Conservation (phyloP, 192 early-diverging fungal genomes). For the Chytriomyces confervae region DNA sequence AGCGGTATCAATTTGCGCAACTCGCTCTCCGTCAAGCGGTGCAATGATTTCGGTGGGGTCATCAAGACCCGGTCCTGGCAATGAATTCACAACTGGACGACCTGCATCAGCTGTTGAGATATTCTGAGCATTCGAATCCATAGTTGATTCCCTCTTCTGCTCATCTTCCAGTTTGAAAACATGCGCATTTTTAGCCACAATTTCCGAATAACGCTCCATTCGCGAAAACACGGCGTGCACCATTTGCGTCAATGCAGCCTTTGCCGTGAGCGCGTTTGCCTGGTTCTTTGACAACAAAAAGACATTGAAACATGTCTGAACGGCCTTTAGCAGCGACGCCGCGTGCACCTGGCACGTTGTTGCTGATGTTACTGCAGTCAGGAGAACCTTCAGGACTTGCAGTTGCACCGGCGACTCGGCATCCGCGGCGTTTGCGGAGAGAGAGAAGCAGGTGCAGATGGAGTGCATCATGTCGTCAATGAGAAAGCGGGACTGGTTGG, state of each 20-base stretch:
- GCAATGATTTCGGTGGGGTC: no score
- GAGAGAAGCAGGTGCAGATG: conserved; percentile 51
- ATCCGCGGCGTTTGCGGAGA: neutral
- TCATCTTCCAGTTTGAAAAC: conserved; percentile 1
- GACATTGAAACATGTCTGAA: conserved; percentile 62
- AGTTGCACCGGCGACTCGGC: conserved; percentile 61
- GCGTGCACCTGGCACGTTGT: conserved; percentile 44
- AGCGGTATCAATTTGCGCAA: neutral
- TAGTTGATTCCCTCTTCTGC: conserved; percentile 28
- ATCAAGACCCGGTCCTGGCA: no score
- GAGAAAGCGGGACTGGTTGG: conserved; percentile 38
- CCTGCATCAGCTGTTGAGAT: neutral
- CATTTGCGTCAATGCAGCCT: conserved; percentile 65
- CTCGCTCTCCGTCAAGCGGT: no score
- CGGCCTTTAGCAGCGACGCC: conserved; percentile 53
- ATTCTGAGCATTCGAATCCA: no score
- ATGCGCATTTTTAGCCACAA: conserved; percentile 42
- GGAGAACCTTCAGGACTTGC: conserved; percentile 62
- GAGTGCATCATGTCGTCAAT: conserved; percentile 68
- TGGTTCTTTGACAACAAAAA: conserved; percentile 47
- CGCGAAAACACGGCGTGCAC: conserved; percentile 61
- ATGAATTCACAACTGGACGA: neutral
- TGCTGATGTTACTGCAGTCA: conserved; percentile 60
- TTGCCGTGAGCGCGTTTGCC: conserved; percentile 58
- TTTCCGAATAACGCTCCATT: conserved; percentile 60